Conservation (phyloP, 2,329 filamentous ascomycete genomes). For the Ophiosphaerella herpotricha region DNA sequence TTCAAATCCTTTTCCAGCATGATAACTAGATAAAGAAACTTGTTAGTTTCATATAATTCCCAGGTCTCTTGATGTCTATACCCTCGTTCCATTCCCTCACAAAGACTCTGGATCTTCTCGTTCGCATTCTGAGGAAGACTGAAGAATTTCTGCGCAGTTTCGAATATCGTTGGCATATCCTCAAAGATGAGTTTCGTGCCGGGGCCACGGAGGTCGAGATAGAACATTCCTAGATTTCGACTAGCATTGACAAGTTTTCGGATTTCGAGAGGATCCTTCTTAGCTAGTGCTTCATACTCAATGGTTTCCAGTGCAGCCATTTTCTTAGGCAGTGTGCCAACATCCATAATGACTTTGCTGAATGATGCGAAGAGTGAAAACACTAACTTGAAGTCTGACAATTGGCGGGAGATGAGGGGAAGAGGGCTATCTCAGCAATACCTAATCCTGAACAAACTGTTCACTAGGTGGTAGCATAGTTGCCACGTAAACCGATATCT, state of each 20-base stretch:
- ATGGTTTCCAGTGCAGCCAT: background rate
- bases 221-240: background rate
- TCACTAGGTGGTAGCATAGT: too few relatives aligned
- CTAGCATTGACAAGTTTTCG: background rate
- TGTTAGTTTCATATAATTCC: background rate
- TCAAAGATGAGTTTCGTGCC: background rate
- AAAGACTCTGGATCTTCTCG: background rate
- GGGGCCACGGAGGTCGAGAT: background rate
- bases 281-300: background rate
- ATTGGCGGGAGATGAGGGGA: background rate
- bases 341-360: background rate
- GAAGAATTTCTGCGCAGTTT: background rate
- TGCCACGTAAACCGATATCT: too few relatives aligned
- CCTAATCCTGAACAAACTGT: too few relatives aligned
- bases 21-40: background rate
- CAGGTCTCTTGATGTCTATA: background rate
- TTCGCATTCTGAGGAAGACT: background rate
- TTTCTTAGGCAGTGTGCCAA: background rate
- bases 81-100: background rate
- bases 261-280: background rate
- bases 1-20: background rate
- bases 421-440: background rate
- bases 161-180: background rate
- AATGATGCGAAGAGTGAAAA: background rate
- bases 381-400: background rate